Evolutionary conservation across 257 asterid species (phyloP), one percentile per base, ranked within the genome.

Genomic region (Solanum pennellii): DNA sequence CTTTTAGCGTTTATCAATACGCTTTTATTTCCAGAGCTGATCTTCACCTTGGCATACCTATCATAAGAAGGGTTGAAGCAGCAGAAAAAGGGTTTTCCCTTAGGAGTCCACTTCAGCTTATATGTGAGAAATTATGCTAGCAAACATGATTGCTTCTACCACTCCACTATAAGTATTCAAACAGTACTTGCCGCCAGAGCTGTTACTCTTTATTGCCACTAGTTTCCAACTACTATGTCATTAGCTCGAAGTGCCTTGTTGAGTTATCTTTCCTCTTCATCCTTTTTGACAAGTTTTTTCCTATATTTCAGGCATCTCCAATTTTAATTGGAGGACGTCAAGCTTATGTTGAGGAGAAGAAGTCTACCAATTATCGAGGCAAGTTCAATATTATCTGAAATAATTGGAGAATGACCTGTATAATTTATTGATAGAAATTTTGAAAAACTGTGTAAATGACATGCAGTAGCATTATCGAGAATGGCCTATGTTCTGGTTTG

Each of bases 311-410:
- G 99, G 99, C 98, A 90, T 96, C 99, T 87, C 98, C 99, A 7
- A 92, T 96, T 86, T 12, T 79, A 75, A 87, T 96, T 88, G 94
- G 94, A 86, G 97, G 92, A 18, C 93, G 97, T 62, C 94, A 93
- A 87, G 93, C 90, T 21, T 75, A 92, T 87, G 94, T 95, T 69
- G 99, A 96, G 93, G 98, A 95, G 88, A 96, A 96, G 93, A 93
- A 94, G 92, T 96, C 99, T 37, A 95, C 99, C 31, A 90, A 92
- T 89, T 90, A 96, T 29, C 93, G 94, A 95, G 99, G 98, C 69
- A 92, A 91, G 98, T 91, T 84, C 20, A 69, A 45, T 72, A 47
- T 62, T 15, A 42, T 62, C 62, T 65, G 25, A 72, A 33, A 42
- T 72, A 49, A 35, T 14, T 76, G 8, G 11, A 79, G 49, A 31